Base-by-base conservation (phyloP, 2,329 filamentous ascomycete species). In the Aaosphaeria arxii region DNA sequence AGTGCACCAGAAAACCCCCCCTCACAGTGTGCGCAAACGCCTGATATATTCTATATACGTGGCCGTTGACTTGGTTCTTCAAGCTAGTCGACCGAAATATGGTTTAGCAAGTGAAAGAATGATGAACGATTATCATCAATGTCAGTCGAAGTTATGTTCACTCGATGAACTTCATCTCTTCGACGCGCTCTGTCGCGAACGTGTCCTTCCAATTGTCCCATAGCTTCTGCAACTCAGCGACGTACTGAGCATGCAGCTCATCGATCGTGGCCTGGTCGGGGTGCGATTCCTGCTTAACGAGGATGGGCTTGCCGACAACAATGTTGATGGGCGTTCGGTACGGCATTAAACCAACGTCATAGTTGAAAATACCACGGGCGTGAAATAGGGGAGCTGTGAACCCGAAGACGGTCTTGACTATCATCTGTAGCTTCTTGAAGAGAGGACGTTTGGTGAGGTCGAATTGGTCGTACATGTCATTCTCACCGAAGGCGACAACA, bases 281-380 rank as follows among this genome's bases (percentile, higher is more conserved):
- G 51, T 84, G 82, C 32, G 81, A 74, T 43, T 79, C 70, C 61
- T 80, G 78, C 44, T 81, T 74, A 5, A 96, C 86, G 53, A 78
- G 76, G 52, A 96, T 90, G 0, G 92, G 91, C 45, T 82, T 79
- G 4, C 92, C 92, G 11, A 96, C 88, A 9, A 99, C 91, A 42
- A 96, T 83, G 64, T 97, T 94, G 50, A 99, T 76, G 7, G 90
- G 86, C 44, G 86, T 79, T 9, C 94, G 84, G 69, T 96, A 97
- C 0, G 94, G 94, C 89, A 97, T 91, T 61, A 97, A 75, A 4
- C 94, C 94, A 11, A 96, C 89, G 68, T 99, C 94, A 66, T 99
- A 97, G 71, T 99, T 99, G 74, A 97, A 96, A 38, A 97, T 86
- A 9, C 92, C 92, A 29, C 91, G 77, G 3, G 91, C 92, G 68